Evolutionary conservation across 2,329 filamentous ascomycete species (phyloP), one percentile per base, ranked within the genome.

Genomic region (Cladosporium cucumerinum): DNA sequence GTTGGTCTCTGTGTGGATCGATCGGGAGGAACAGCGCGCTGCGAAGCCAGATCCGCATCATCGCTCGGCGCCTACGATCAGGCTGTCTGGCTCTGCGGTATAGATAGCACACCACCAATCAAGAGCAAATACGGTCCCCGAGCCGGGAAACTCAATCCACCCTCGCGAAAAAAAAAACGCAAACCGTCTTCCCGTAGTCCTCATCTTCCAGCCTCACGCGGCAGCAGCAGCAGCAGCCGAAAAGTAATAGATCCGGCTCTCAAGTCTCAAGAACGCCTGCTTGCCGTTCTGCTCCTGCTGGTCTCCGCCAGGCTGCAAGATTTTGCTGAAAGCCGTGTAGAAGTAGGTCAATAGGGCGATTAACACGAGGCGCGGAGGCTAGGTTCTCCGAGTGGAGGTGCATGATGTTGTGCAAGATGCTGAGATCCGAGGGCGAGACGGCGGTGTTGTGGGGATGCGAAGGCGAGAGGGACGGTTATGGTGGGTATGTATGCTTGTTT

Each of bases 271-370:
- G 8, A 3, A 28, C 10, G 14, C 36, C n/a, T 30, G 49, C 18
- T 59, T 54, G 30, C 21, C 54, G 25, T 36, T 28, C 12, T 62
- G 39, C 32, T 48, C 60, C n/a, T 25, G 54, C 5, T 26, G 11
- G 16, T 26, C 16, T n/a, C 69, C 65, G n/a, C 65, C 67, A 1
- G 28, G 23, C 26, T 69, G 49, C 36, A 67, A 46, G 16, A 69
- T 26, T 36, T 68, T 64, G 30, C 57, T 57, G 21, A 66, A 66
- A 12, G 65, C 65, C 39, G 66, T 63, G 61, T 67, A 68, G 63
- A 69, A 69, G 60, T 68, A 66, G 4, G 66, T 65, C 43, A 70
- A 62, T 4, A 69, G 57, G 1, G 60, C 68, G 51, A 67, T 64
- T 12, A 68, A 46, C 18, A 57, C 52, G 6, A 68, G 52, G 43